Base-by-base conservation (phyloP, 257 asterid genomes). In the Perilla frutescens region DNA sequence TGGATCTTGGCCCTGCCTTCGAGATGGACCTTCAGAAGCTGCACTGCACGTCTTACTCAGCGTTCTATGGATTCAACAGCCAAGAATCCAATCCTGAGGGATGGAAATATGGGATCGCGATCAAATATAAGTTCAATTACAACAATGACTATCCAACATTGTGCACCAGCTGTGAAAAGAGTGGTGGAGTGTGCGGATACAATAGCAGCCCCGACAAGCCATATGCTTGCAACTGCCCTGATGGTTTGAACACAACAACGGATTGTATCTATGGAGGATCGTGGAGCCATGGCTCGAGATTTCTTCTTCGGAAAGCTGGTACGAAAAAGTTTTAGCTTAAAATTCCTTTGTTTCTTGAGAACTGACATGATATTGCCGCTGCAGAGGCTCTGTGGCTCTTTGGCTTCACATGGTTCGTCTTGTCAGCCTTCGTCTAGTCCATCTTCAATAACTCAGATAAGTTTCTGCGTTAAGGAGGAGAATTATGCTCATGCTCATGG, bases 1-100 rank as follows among this genome's bases (percentile, higher is more conserved):
- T 92, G 20, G 90, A 93, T 68, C 97, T 93, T 10, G 98, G 98
- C 37, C 98, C 97, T 0, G 69, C 95, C 0, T 93, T 89, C 12
- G 89, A 89, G 12, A 86, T 93, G 95, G 87, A 93, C 76, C 80
- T 90, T 83, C 68, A 68, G 73, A 89, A 90, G 68, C 68, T 90
- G 68, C 83, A 83, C 11, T 93, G 97, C 74, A 0, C 63, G 6
- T 84, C 96, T 7, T 90, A 93, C 55, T 90, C 98, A 0, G 92
- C 95, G 0, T 14, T 92, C 72, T 84, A 82, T 26, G 91, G 92
- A 6, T 88, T 83, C 72, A 83, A 80, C 62, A 84, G 83, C 10
- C 88, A 82, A 73, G 88, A 86, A 66, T 29, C 77, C 0, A 78
- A 88, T 72, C 95, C 98, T 3, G 78, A 34, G 26, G 90, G 71